These are phyloP conservation scores for Fusarium haematococcum DNA, from an alignment of 2,329 filamentous ascomycete genomes.

Conservation along the genomic window DNA sequence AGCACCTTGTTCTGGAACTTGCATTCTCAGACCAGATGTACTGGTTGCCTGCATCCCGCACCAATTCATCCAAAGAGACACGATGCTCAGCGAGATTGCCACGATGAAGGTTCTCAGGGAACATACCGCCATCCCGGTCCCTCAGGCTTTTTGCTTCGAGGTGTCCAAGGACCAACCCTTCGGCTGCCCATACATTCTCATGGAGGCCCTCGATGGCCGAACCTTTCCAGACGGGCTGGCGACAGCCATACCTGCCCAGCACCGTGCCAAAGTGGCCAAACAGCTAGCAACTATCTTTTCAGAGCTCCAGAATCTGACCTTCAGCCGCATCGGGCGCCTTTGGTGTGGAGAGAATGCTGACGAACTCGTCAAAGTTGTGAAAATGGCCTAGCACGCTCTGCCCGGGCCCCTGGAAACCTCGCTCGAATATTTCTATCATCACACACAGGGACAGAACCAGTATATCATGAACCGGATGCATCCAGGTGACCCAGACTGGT, in stretches of 20 bases:
- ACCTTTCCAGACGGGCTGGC: slow-evolving; percentile 26
- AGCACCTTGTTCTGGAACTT: slow-evolving; percentile 44
- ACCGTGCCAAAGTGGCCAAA: slow-evolving; percentile 40
- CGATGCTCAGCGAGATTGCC: slow-evolving; percentile 46
- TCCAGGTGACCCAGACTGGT: slow-evolving; percentile 43
- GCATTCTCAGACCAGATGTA: slow-evolving; percentile 43
- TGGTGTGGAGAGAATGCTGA: slow-evolving; percentile 43
- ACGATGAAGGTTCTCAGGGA: slow-evolving; percentile 41
- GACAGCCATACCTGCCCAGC: slow-evolving; percentile 25
- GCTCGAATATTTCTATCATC: slow-evolving; percentile 46
- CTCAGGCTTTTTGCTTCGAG: slow-evolving; percentile 38
- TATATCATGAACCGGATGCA: slow-evolving; percentile 29
- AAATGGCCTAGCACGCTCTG: slow-evolving; percentile 12
- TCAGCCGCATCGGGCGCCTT: slow-evolving; percentile 42
- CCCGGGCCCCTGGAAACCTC: slow-evolving; percentile 44
- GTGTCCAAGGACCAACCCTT: slow-evolving; percentile 34
- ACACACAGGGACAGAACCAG: slow-evolving; percentile 41
- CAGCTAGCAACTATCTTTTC: slow-evolving; percentile 41
- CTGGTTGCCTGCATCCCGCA: slow-evolving; percentile 42
- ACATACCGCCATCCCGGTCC: slow-evolving; percentile 40
- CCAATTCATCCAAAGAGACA: slow-evolving; percentile 27
- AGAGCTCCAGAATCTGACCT: slow-evolving; percentile 43
- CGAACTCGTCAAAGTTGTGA: slow-evolving; percentile 38
- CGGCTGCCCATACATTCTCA: slow-evolving; percentile 44
- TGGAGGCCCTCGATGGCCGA: slow-evolving; percentile 39